These are phyloP conservation scores for Sporisorium sorghi DNA, from an alignment of 1,284 basidiomycete genomes.

Conservation along the genomic window DNA sequence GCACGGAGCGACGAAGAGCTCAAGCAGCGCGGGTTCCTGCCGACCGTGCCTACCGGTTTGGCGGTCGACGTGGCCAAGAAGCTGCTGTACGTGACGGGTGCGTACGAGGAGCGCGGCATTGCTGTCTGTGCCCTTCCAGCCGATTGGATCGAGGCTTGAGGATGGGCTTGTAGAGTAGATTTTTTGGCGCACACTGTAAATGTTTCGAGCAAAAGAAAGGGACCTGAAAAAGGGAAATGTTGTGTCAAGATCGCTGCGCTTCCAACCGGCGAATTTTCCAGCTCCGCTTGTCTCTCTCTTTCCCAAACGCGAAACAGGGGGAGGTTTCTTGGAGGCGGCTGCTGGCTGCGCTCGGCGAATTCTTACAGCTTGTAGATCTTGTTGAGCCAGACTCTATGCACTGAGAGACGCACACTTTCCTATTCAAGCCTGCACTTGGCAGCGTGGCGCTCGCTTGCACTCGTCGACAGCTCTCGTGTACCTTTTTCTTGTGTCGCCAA, in stretches of 20 bases:
- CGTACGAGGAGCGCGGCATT: conserved; percentile 55
- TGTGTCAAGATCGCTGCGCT: conserved; percentile 35
- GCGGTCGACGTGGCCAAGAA: conserved; percentile 45
- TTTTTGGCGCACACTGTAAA: not conserved
- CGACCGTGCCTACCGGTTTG: conserved; percentile 49
- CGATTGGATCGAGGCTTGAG: conserved; percentile 42
- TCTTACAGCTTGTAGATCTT: not conserved
- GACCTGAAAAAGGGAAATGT: conserved; percentile 21
- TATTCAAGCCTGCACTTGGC: conserved; percentile 29
- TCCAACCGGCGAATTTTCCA: conserved; percentile 23
- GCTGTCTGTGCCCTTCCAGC: conserved; percentile 46
- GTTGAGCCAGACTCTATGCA: conserved; percentile 17
- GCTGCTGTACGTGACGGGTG: conserved; percentile 47
- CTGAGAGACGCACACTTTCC: conserved; percentile 8
- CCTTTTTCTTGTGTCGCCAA: not conserved
- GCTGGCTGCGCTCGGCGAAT: conserved; percentile 1
- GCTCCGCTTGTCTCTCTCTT: conserved; percentile 16
- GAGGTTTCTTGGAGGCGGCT: no score
- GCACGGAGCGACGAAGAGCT: conserved; percentile 25
- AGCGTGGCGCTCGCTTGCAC: conserved; percentile 16
- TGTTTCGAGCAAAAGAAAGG: not conserved
- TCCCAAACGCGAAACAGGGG: conserved; percentile 42
- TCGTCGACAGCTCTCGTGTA: conserved; percentile 33
- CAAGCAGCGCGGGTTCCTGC: conserved; percentile 45
- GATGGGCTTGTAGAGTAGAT: not conserved